phyloP scores from a whole-genome alignment of 1,139 yeast genomes.

The Dujonia santamariae region DNA sequence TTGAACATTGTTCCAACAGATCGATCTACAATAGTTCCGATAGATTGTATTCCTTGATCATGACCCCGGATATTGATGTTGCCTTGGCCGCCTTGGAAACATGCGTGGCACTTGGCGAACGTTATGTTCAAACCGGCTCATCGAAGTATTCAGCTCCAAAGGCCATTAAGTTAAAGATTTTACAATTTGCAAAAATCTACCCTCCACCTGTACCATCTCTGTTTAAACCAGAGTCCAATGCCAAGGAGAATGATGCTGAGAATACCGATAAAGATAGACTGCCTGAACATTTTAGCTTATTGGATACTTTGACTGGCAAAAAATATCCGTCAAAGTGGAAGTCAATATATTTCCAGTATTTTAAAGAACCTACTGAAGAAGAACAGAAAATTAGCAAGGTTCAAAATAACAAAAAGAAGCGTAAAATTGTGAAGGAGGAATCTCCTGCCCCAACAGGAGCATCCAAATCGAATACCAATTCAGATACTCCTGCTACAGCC shows the following conservation, averaged over 20 bases:
- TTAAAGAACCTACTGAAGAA: constrained; percentile 18
- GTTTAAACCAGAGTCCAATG: constrained; percentile 17
- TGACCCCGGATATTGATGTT: constrained; percentile 58
- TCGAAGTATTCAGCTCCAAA: constrained; percentile 44
- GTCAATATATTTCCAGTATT: constrained; percentile 54
- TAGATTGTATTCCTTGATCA: constrained; percentile 57
- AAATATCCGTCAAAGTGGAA: constrained; percentile 59
- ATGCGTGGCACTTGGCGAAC: constrained; percentile 58
- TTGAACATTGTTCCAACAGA: constrained; percentile 70
- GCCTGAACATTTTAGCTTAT: constrained; percentile 51
- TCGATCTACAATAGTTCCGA: constrained; percentile 67
- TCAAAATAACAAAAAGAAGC: constrained; percentile 10
- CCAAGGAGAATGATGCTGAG: not conserved
- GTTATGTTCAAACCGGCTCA: constrained; percentile 44
- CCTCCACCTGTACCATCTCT: constrained; percentile 51
- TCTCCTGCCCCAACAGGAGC: not conserved
- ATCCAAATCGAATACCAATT: not conserved
- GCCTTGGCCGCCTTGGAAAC: constrained; percentile 63
- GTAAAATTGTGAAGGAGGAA: constrained; percentile 1
- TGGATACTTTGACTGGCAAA: constrained; percentile 49
- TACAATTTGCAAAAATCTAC: constrained; percentile 51
- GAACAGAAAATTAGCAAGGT: constrained; percentile 12
- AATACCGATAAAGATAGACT: constrained; percentile 14
- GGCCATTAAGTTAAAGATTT: constrained; percentile 39
- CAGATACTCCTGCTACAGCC: not conserved